Conservation (phyloP, 257 asterid species). For the Solanum raphanifolium region DNA sequence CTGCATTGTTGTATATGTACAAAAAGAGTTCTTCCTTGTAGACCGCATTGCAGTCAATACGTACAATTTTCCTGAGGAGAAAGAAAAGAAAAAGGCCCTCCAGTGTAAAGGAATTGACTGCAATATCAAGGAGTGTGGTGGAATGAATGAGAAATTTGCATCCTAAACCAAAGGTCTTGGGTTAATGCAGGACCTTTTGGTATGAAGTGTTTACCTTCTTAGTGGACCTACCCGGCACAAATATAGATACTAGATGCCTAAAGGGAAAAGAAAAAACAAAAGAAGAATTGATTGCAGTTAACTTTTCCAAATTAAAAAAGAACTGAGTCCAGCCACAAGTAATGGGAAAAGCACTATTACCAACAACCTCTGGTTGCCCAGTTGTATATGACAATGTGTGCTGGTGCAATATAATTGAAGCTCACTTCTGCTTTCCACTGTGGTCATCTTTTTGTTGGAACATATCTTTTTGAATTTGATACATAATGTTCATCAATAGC, state of each 20-base stretch:
- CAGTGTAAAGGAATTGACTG: not conserved
- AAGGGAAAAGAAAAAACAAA: not conserved
- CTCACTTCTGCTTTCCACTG: not conserved
- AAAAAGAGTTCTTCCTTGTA: not conserved
- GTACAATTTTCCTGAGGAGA: not conserved
- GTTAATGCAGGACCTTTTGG: not conserved
- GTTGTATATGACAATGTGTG: not conserved
- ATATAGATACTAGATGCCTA: not conserved
- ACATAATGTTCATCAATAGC: not conserved
- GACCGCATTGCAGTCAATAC: not conserved
- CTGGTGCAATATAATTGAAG: slow-evolving; percentile 1
- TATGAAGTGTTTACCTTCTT: not conserved
- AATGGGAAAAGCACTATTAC: not conserved
- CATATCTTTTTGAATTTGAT: not conserved
- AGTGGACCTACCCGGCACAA: not conserved
- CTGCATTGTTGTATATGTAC: not conserved
- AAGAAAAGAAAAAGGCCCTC: not conserved
- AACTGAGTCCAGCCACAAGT: not conserved
- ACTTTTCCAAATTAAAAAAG: not conserved
- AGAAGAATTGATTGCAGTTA: not conserved
- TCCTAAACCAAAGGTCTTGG: not conserved
- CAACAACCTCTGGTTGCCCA: not conserved
- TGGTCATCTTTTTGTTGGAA: not conserved
- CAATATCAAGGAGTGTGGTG: not conserved
- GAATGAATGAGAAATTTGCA: not conserved